These are phyloP conservation scores for Adansonia grandidieri DNA, from an alignment of 441 rosid genomes.

Conservation along the genomic window DNA sequence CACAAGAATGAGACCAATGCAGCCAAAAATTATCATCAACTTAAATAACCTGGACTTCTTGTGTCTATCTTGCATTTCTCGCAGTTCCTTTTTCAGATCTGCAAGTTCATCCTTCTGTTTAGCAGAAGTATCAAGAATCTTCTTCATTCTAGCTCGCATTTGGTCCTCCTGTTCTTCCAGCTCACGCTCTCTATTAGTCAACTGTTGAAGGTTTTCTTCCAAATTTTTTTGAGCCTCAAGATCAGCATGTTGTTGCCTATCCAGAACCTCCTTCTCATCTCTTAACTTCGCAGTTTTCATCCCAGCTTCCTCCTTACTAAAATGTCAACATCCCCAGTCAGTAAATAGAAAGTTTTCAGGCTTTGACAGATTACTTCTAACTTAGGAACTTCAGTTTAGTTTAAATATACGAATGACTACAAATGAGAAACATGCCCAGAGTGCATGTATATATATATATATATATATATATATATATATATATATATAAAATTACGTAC, in stretches of 20 bases:
- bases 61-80: slow-evolving; percentile 77
- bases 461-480: too few relatives aligned
- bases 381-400: slow-evolving; percentile 10
- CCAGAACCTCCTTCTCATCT: slow-evolving; percentile 97
- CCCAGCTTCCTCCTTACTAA: slow-evolving; percentile 97
- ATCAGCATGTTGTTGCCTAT: slow-evolving; percentile 93
- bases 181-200: slow-evolving; percentile 79
- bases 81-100: slow-evolving; percentile 67
- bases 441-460: too few relatives aligned
- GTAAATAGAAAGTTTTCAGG: slow-evolving; percentile 1
- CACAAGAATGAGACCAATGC: slow-evolving; percentile 1
- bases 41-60: slow-evolving; percentile 68
- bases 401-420: slow-evolving; percentile 8
- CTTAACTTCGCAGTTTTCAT: slow-evolving; percentile 85
- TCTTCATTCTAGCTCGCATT: slow-evolving; percentile 64
- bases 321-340: slow-evolving; percentile 33
- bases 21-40: slow-evolving; percentile 28
- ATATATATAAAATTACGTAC: background rate
- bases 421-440: background rate
- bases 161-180: slow-evolving; percentile 80
- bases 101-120: slow-evolving; percentile 67
- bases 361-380: slow-evolving; percentile 5
- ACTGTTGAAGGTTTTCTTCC: slow-evolving; percentile 94
- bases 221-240: slow-evolving; percentile 87
- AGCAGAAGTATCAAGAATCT: slow-evolving; percentile 63